phyloP scores from a whole-genome alignment of 2,329 filamentous ascomycete genomes.

The Venturia effusa region DNA sequence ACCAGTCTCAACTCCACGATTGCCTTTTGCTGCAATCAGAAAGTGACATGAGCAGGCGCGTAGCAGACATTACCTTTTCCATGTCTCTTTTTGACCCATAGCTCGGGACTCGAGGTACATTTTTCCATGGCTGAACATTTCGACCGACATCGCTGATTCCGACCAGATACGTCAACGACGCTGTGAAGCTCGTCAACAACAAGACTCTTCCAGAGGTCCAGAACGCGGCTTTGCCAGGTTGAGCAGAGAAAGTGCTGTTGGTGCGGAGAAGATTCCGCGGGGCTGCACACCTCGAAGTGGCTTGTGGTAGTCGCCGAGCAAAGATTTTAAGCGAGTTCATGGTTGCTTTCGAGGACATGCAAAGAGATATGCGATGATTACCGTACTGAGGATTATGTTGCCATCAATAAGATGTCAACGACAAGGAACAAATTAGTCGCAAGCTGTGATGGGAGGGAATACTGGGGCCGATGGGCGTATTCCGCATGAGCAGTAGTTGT shows the following conservation, averaged over 20 bases:
- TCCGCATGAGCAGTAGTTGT: too few relatives aligned
- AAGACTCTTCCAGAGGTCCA: conserved; percentile 39
- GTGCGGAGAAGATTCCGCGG: conserved; percentile 4
- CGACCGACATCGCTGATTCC: conserved; percentile 33
- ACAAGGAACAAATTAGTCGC: background rate
- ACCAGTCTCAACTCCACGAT: conserved; percentile 41
- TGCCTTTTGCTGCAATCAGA: conserved; percentile 28
- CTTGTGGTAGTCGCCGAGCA: background rate
- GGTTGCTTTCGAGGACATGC: background rate
- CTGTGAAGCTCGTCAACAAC: conserved; percentile 38
- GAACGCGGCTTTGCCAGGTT: conserved; percentile 17
- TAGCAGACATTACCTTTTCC: conserved; percentile 33
- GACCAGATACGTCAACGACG: conserved; percentile 40
- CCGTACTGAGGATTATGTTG: background rate
- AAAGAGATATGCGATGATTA: background rate
- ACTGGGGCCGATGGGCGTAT: background rate
- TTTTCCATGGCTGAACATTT: conserved; percentile 20
- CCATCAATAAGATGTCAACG: background rate
- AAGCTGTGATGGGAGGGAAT: background rate
- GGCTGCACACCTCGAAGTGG: background rate
- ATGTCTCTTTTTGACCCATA: conserved; percentile 42
- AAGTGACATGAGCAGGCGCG: background rate
- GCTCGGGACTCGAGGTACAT: conserved; percentile 19
- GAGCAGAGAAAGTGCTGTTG: conserved; percentile 2
- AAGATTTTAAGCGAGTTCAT: background rate